phyloP scores from a whole-genome alignment of 2,329 filamentous ascomycete species.

The Fonsecaea monophora region DNA sequence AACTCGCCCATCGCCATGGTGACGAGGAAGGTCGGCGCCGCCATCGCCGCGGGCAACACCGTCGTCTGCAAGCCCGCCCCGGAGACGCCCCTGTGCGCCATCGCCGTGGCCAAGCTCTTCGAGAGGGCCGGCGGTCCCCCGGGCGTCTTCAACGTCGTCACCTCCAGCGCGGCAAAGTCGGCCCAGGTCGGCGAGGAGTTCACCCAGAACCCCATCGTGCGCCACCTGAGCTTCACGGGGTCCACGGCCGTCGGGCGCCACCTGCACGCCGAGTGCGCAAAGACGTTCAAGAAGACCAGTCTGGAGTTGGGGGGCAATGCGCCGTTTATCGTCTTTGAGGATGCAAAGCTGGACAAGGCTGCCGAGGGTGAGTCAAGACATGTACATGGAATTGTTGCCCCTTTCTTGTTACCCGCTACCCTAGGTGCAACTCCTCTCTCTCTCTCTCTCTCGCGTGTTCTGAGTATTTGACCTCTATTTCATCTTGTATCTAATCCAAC shows the following conservation, averaged over 20 bases:
- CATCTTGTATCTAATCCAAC: no score
- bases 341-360: slow-evolving; percentile 47
- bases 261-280: slow-evolving; percentile 38
- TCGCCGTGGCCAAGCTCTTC: slow-evolving; percentile 44
- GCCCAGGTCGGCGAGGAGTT: slow-evolving; percentile 68
- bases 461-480: no score
- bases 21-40: slow-evolving; percentile 44
- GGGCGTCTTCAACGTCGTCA: slow-evolving; percentile 46
- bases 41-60: slow-evolving; percentile 49
- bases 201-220: slow-evolving; percentile 40
- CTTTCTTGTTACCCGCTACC: not conserved
- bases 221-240: slow-evolving; percentile 44
- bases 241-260: slow-evolving; percentile 56
- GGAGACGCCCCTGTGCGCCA: slow-evolving; percentile 46
- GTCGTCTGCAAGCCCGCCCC: slow-evolving; percentile 48
- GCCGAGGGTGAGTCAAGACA: slow-evolving; percentile 26
- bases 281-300: slow-evolving; percentile 50
- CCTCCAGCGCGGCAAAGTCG: slow-evolving; percentile 72
- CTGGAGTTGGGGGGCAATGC: slow-evolving; percentile 55
- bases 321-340: slow-evolving; percentile 51
- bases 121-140: slow-evolving; percentile 45
- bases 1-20: slow-evolving; percentile 84
- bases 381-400: not conserved
- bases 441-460: not conserved
- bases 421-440: not conserved